Evolutionary conservation across 2,329 filamentous ascomycete genomes (phyloP).

Genomic region (Pseudogymnoascus sp.): DNA sequence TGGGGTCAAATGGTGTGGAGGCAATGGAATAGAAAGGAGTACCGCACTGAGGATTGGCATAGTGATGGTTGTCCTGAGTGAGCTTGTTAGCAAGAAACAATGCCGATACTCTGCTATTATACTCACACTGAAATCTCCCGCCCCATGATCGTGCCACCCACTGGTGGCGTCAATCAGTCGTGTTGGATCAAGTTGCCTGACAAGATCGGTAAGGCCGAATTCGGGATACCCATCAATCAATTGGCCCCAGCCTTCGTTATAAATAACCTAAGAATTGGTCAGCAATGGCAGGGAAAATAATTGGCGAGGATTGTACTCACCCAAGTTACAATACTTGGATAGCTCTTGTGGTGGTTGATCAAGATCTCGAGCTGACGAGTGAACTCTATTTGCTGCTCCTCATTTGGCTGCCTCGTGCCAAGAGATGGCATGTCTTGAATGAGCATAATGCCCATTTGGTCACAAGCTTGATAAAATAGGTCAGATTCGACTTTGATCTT

Average conservation of each 20-base stretch:
- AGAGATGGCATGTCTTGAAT: slow-evolving; percentile 67
- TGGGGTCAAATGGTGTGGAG: slow-evolving; percentile 47
- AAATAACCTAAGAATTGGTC: slow-evolving; percentile 43
- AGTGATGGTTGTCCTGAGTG: slow-evolving; percentile 58
- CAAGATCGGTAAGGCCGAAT: slow-evolving; percentile 43
- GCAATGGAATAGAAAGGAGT: slow-evolving; percentile 55
- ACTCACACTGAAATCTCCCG: slow-evolving; percentile 48
- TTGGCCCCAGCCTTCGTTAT: slow-evolving; percentile 67
- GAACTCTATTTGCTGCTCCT: slow-evolving; percentile 53
- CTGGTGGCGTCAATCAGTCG: slow-evolving; percentile 54
- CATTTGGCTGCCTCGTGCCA: slow-evolving; percentile 31
- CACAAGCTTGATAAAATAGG: slow-evolving; percentile 60
- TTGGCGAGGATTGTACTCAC: no score
- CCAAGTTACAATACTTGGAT: slow-evolving; percentile 58
- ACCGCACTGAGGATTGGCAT: slow-evolving; percentile 62
- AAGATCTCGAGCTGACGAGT: slow-evolving; percentile 47
- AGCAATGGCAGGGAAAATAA: background rate
- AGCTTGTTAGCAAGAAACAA: background rate
- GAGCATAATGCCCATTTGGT: slow-evolving; percentile 51
- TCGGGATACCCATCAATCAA: slow-evolving; percentile 44
- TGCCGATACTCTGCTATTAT: background rate
- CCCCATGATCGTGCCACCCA: slow-evolving; percentile 62
- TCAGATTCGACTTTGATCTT: slow-evolving; percentile 57
- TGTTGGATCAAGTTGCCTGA: slow-evolving; percentile 52
- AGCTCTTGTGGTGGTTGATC: slow-evolving; percentile 30